Evolutionary conservation across 441 rosid genomes (phyloP), one percentile per base, ranked within the genome.

Genomic region (Syzygium syzygioides): DNA sequence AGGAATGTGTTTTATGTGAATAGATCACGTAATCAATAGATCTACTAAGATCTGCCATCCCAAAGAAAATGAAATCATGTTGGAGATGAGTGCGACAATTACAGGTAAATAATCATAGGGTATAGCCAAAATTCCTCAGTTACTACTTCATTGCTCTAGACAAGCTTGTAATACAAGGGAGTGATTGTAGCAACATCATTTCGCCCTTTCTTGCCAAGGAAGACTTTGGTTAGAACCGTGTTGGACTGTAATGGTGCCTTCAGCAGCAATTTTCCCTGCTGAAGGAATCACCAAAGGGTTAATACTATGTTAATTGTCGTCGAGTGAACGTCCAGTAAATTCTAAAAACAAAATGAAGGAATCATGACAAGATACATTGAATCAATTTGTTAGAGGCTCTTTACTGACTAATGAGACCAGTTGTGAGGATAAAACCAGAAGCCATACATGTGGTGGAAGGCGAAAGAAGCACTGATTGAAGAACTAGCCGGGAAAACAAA

Each of bases 1-100:
- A 66, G 6, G 25, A 88, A 87, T 66, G 84, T 87, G 13, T 90
- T 86, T 28, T 86, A 90, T 5, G 85, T 91, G 7, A 87, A 57
- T 56, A 79, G 89, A 19, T 91, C 88, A 64, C 15, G 37, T 30
- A 7, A 64, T 30, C 23, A 13, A 66, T 30, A 9, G 11, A 30
- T 66, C 9, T 66, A 30, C 41, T 17, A 30, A 30, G 34, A 66
- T 30, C 23, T 17, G 41, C 30, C 14, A n/a, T 62, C 34, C 71
- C 9, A 9, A 64, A 30, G 20, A 64, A 64, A 64, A n/a, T n/a
- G 19, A 30, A 5, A 30, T 17, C 6, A 6, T 55, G 0, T 15
- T 19, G 18, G 56, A 55, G 55, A 54, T 54, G 6, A 54, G 19
- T 54, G 55, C 55, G 55, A 15, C 55, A 54, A 54, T 54, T 18